Evolutionary conservation across 176 grass and related monocot genomes (phyloP).

Genomic region (Elaeis guineensis): DNA sequence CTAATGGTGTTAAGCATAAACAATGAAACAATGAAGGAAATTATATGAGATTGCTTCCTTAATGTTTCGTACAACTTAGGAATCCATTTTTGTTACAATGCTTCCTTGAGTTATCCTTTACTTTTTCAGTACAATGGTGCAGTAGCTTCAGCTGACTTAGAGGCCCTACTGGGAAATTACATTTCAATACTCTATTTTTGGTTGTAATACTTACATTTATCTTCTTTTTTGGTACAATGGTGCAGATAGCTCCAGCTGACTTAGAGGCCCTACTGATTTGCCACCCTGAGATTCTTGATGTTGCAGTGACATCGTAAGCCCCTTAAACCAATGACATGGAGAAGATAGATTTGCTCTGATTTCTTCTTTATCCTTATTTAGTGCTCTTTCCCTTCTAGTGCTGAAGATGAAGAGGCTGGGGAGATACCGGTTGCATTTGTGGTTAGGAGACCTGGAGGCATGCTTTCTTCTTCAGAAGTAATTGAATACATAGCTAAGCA

Average conservation of each 20-base stretch:
- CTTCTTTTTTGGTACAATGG: no score
- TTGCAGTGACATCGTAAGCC: slow-evolving; percentile 76
- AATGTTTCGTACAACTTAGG: no score
- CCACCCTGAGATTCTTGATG: slow-evolving; percentile 72
- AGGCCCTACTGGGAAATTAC: slow-evolving; percentile 32
- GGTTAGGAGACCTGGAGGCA: slow-evolving; percentile 54
- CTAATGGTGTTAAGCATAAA: no score
- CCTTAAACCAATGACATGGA: neutral
- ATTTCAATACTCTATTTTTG: no score
- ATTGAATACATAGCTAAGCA: slow-evolving; percentile 76
- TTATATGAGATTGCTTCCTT: no score
- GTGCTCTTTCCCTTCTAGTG: slow-evolving; percentile 25
- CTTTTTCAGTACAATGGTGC: neutral
- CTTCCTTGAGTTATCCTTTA: no score
- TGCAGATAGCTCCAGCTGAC: slow-evolving; percentile 83
- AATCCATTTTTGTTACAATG: no score
- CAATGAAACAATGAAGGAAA: no score
- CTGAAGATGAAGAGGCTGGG: slow-evolving; percentile 69
- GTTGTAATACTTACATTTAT: no score
- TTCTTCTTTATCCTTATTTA: slow-evolving; percentile 1
- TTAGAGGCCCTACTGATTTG: slow-evolving; percentile 57
- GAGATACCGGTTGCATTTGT: slow-evolving; percentile 92
- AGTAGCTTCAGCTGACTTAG: slow-evolving; percentile 85
- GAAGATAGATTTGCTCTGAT: neutral
- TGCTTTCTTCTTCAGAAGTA: slow-evolving; percentile 50